Evolutionary conservation across 176 grass and related monocot species (phyloP).

Genomic region (Oryza punctata): DNA sequence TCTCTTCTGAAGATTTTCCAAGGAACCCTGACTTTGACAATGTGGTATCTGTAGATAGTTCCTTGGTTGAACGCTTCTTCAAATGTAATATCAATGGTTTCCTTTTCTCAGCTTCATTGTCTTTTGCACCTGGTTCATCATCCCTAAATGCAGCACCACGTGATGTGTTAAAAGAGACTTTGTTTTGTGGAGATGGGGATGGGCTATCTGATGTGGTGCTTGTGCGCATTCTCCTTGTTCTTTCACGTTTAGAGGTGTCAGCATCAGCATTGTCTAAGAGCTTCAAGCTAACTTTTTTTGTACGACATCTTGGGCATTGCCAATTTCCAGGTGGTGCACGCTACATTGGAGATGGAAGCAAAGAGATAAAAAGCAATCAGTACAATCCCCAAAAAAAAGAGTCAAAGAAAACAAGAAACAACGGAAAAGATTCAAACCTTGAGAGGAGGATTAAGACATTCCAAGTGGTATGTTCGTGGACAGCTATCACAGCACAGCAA

Average conservation of each 20-base stretch:
- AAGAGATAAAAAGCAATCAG: conserved; percentile 24
- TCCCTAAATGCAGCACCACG: conserved; percentile 34
- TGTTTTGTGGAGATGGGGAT: conserved; percentile 43
- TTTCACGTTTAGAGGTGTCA: conserved; percentile 68
- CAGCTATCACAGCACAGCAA: conserved; percentile 94
- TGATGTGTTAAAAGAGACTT: conserved; percentile 51
- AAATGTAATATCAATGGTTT: conserved; percentile 47
- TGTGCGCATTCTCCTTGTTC: conserved; percentile 56
- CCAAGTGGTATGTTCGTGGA: conserved; percentile 89
- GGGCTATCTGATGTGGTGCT: conserved; percentile 48
- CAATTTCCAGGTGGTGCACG: conserved; percentile 76
- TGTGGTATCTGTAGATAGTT: conserved; percentile 45
- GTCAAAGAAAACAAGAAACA: conserved; percentile 19
- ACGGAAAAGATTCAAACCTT: conserved; percentile 59
- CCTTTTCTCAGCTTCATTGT: conserved; percentile 51
- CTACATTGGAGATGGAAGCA: conserved; percentile 49
- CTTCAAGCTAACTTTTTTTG: conserved; percentile 67
- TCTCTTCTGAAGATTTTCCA: conserved; percentile 55
- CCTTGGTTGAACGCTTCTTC: conserved; percentile 52
- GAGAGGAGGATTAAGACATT: conserved; percentile 89
- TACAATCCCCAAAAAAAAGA: conserved; percentile 25
- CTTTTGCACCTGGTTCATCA: conserved; percentile 35
- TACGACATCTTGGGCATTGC: conserved; percentile 73
- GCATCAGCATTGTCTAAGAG: conserved; percentile 45
- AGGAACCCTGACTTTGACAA: conserved; percentile 38